Conservation (phyloP, 2,329 filamentous ascomycete genomes). For the Cercospora janseana region DNA sequence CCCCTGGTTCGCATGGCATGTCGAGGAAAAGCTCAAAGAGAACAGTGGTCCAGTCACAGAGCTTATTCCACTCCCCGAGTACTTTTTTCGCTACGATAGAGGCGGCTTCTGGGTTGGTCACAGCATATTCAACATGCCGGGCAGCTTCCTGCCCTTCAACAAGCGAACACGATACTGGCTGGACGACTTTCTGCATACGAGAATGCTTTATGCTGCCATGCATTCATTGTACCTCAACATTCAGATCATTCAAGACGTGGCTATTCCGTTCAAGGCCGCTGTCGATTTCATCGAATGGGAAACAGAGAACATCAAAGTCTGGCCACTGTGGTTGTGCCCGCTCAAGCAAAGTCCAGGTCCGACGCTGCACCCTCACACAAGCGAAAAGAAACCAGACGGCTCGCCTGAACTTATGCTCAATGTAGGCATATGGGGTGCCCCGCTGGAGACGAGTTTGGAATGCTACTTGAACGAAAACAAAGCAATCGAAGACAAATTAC, state of each 20-base stretch:
- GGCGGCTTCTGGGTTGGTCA: slow-evolving; percentile 67
- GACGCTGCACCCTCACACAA: slow-evolving; percentile 36
- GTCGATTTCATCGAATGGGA: slow-evolving; percentile 47
- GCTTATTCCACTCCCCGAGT: slow-evolving; percentile 62
- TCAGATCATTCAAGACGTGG: slow-evolving; percentile 64
- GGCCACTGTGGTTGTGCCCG: slow-evolving; percentile 52
- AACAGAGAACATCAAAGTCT: slow-evolving; percentile 43
- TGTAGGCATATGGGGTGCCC: slow-evolving; percentile 62
- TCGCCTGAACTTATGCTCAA: slow-evolving; percentile 50
- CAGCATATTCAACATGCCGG: slow-evolving; percentile 56
- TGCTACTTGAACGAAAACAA: slow-evolving; percentile 57
- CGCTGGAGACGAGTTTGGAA: slow-evolving; percentile 41
- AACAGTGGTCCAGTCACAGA: slow-evolving; percentile 46
- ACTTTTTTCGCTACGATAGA: slow-evolving; percentile 71
- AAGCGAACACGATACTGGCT: slow-evolving; percentile 60
- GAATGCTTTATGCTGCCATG: slow-evolving; percentile 64
- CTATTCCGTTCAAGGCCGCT: slow-evolving; percentile 45
- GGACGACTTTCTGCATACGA: slow-evolving; percentile 63
- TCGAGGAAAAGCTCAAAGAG: slow-evolving; percentile 41
- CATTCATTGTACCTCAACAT: slow-evolving; percentile 61
- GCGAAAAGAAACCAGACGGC: slow-evolving; percentile 27
- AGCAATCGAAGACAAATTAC: slow-evolving; percentile 59
- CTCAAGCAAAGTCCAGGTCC: slow-evolving; percentile 37
- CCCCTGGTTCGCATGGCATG: slow-evolving; percentile 54
- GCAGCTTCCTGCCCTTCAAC: slow-evolving; percentile 66